Base-by-base conservation (phyloP, 2,329 filamentous ascomycete genomes). In the Paracorniculantispora psalliotae region DNA sequence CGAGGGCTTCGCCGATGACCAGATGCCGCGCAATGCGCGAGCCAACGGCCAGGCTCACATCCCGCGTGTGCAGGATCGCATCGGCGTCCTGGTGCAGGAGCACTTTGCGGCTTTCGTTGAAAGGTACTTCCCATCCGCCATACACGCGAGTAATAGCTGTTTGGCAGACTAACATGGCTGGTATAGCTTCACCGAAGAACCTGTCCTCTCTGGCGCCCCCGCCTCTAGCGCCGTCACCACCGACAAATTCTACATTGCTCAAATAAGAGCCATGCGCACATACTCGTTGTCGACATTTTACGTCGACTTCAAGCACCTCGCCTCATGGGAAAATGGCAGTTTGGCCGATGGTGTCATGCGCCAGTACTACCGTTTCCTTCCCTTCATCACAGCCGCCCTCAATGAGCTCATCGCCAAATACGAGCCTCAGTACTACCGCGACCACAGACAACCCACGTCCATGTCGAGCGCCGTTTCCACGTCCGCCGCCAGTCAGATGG, bases 351-450 rank as follows among this genome's bases (percentile, higher is more conserved):
- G 91, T 53, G 89, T 97, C 62, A 88, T 92, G 64, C 87, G 86
- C 67, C 89, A 96, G 69, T 97, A 97, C 79, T 97, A 97, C 74
- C 90, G 94, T 65, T 96, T 96, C 71, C 81, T 96, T 25, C 94
- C 94, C 2, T 99, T 94, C 72, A 84, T 99, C 68, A 91, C 90
- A 23, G 86, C 89, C 63, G 92, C 89, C 26, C 79, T 99, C 46
- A 92, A 99, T 76, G 96, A 92, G 68, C 85, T 96, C 74, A 96
- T 99, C 67, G 88, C 91, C 65, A 96, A 96, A 76, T 89, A 97
- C 75, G 93, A 97, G 73, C 91, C 94, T 5, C 83, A 89, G 70
- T 99, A 97, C 77, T 97, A 96, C 77, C 85, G 90, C 66, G 89
- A 96, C 69, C 93, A 97, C 77, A 86, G 91, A 55, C 92, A 96